These are phyloP conservation scores for Gonium pectorale DNA, from an alignment of 139 green algal species.

Conservation along the genomic window DNA sequence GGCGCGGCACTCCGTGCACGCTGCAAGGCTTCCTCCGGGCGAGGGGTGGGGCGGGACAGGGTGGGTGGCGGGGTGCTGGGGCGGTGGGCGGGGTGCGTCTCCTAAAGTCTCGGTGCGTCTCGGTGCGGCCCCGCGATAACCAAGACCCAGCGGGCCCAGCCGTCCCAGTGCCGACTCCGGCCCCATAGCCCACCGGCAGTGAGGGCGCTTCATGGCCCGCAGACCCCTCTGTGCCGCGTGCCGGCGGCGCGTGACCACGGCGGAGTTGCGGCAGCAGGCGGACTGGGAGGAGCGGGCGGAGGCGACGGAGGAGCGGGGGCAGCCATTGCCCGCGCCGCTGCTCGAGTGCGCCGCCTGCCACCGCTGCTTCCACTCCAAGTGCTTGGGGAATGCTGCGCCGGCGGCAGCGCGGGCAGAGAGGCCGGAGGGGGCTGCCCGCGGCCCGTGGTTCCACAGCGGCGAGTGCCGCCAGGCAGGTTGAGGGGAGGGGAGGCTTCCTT, in stretches of 20 bases:
- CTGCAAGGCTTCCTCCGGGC: too few relatives aligned
- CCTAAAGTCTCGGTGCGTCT: too few relatives aligned
- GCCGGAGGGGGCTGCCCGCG: not conserved
- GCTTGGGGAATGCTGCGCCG: not conserved
- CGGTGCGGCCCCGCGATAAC: too few relatives aligned
- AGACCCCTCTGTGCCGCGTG: slow-evolving; percentile 23
- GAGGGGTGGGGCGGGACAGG: too few relatives aligned
- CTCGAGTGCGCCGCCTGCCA: slow-evolving; percentile 20
- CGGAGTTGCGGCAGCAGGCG: not conserved
- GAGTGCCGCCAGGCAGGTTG: slow-evolving; percentile 6
- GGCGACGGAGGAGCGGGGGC: not conserved
- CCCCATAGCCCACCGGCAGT: not conserved
- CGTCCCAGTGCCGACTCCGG: too few relatives aligned
- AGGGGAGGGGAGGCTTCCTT: too few relatives aligned
- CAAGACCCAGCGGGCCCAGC: too few relatives aligned
- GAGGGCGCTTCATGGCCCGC: not conserved
- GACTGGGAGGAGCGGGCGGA: not conserved
- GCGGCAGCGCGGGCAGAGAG: not conserved
- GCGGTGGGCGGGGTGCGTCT: too few relatives aligned
- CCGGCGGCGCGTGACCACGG: not conserved
- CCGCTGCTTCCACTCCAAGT: slow-evolving; percentile 31
- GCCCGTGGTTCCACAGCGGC: slow-evolving; percentile 9
- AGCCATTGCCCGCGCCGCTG: not conserved
- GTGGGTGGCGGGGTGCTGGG: too few relatives aligned
- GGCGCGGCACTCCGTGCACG: too few relatives aligned